Conservation (phyloP, 805 yeast species). For the Starmera quercuum region DNA sequence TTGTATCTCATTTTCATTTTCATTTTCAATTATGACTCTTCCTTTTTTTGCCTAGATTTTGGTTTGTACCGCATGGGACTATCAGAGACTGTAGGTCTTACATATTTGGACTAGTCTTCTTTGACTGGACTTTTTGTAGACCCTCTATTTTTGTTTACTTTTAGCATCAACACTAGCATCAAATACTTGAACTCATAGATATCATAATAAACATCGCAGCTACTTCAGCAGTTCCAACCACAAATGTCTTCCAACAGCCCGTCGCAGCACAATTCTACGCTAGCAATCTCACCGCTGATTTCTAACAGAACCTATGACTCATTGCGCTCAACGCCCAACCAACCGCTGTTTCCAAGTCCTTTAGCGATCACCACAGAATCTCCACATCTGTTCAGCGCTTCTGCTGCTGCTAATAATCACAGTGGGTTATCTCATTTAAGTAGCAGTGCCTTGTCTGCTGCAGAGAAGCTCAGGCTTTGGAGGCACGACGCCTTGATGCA, state of each 20-base stretch:
- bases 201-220: too few relatives aligned
- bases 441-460: slow-evolving; percentile 42
- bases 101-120: too few relatives aligned
- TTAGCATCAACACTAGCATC: too few relatives aligned
- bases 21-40: too few relatives aligned
- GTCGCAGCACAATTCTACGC: slow-evolving; percentile 64
- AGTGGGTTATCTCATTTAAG: neutral
- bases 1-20: too few relatives aligned
- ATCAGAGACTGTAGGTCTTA: too few relatives aligned
- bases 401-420: neutral
- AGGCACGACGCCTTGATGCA: slow-evolving; percentile 89
- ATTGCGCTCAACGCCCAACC: slow-evolving; percentile 42
- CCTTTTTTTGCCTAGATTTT: too few relatives aligned
- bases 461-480: slow-evolving; percentile 84
- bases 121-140: too few relatives aligned
- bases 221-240: neutral
- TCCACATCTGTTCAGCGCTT: neutral
- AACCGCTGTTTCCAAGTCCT: slow-evolving; percentile 25
- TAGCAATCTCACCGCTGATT: slow-evolving; percentile 65
- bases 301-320: slow-evolving; percentile 25
- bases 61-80: too few relatives aligned
- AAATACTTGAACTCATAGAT: too few relatives aligned
- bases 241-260: slow-evolving; percentile 19
- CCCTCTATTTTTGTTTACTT: too few relatives aligned
- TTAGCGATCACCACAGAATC: slow-evolving; percentile 23